Evolutionary conservation across 2,329 filamentous ascomycete genomes (phyloP).

Genomic region (Penicillium sp.): DNA sequence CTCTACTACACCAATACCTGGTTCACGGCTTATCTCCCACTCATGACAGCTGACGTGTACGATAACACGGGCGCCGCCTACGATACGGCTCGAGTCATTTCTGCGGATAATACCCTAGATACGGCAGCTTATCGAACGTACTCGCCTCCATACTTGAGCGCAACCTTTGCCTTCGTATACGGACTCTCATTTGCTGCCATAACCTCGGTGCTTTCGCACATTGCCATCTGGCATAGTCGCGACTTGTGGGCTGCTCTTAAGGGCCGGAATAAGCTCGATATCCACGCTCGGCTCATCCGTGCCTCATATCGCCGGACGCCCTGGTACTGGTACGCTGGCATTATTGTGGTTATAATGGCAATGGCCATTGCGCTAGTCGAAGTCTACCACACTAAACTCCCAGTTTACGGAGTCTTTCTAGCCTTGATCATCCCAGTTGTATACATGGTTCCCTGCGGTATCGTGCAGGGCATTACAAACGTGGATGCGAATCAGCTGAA

Average conservation of each 20-base stretch:
- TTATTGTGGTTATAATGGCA: slow-evolving; percentile 36
- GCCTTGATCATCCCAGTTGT: slow-evolving; percentile 43
- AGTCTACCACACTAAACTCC: slow-evolving; percentile 46
- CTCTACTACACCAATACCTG: slow-evolving; percentile 35
- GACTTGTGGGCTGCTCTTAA: slow-evolving; percentile 33
- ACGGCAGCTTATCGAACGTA: slow-evolving; percentile 61
- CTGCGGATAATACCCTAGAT: slow-evolving; percentile 55
- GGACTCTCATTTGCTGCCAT: slow-evolving; percentile 65
- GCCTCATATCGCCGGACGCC: slow-evolving; percentile 40
- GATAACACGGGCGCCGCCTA: slow-evolving; percentile 54
- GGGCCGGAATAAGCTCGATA: slow-evolving; percentile 42
- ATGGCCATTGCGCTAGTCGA: slow-evolving; percentile 39
- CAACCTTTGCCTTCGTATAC: slow-evolving; percentile 56
- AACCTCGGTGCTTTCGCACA: slow-evolving; percentile 47
- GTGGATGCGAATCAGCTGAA: slow-evolving; percentile 48
- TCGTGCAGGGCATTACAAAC: slow-evolving; percentile 48
- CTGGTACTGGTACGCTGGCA: slow-evolving; percentile 45
- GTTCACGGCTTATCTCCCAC: slow-evolving; percentile 31
- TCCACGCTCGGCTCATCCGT: slow-evolving; percentile 45
- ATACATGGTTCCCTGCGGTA: slow-evolving; percentile 48
- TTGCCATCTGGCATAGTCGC: slow-evolving; percentile 30
- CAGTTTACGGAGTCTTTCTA: slow-evolving; percentile 46
- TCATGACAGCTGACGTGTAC: slow-evolving; percentile 31
- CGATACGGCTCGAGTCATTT: slow-evolving; percentile 59
- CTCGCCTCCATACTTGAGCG: slow-evolving; percentile 62